Conservation (phyloP, 305 asterid species). For the Fraxinus sp. region DNA sequence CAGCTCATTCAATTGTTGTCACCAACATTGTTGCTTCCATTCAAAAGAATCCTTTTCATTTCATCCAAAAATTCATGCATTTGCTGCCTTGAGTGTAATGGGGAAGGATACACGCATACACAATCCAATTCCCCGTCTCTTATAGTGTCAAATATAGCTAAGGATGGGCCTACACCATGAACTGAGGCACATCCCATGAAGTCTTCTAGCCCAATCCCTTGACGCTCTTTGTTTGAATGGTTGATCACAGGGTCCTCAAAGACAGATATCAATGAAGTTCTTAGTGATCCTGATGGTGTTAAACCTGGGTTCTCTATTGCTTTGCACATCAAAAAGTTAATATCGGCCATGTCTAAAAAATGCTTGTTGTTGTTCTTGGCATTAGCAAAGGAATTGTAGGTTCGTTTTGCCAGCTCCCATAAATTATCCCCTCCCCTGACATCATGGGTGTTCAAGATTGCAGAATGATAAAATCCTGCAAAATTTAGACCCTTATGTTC, state of each 20-base stretch:
- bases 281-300: conserved; percentile 67
- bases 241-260: conserved; percentile 68
- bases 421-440: conserved; percentile 56
- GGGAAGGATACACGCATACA: conserved; percentile 75
- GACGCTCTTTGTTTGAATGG: conserved; percentile 24
- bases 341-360: conserved; percentile 73
- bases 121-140: conserved; percentile 64
- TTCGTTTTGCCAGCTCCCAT: conserved; percentile 69
- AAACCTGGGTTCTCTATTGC: conserved; percentile 87
- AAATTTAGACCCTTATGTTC: conserved; percentile 4
- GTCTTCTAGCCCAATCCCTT: conserved; percentile 60
- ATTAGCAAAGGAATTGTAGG: conserved; percentile 45
- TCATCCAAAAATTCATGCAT: conserved; percentile 56
- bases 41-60: conserved; percentile 40
- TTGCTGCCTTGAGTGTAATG: conserved; percentile 82
- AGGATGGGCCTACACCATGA: conserved; percentile 85
- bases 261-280: conserved; percentile 72
- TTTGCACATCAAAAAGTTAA: conserved; percentile 85
- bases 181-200: conserved; percentile 67
- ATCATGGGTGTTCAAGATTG: conserved; percentile 71
- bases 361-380: conserved; percentile 75
- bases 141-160: conserved; percentile 71
- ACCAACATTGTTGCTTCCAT: conserved; percentile 1
- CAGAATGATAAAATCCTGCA: conserved; percentile 90
- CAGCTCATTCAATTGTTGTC: conserved; percentile 19